Base-by-base conservation (phyloP, 805 yeast species). In the Brettanomyces naardenensis region DNA sequence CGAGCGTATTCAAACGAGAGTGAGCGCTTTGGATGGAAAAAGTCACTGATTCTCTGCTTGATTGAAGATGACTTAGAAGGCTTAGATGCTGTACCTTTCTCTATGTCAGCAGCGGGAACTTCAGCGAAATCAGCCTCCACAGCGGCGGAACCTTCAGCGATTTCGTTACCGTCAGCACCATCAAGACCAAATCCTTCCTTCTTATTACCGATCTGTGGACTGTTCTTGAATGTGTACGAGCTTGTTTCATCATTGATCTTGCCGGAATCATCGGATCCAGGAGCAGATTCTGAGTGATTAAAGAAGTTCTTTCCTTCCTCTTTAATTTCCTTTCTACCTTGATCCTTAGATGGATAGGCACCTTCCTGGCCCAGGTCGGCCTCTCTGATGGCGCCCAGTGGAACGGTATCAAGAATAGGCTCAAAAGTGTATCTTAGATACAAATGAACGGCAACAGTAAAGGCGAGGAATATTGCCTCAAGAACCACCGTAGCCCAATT, bases 401-500 rank as follows among this genome's bases (percentile, higher is more conserved):
- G 94, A 37, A 84, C 86, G 30, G 69, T 61, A 37, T 83, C 87
- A 38, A 77, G 63, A 41, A 82, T 56, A 25, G 86, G 80, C 35
- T 75, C 68, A 57, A 80, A 81, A 44, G 58, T 70, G 58, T 69
- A 57, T 53, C 75, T 76, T 51, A 75, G 64, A 55, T 68, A 79
- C 22, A 82, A 42, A 52, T 82, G 90, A 22, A 71, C 62, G 17
- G 60, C 55, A 21, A 73, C 79, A 11, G 90, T 80, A 31, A 63
- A 72, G n/a, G 55, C 74, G 13, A 80, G 47, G 43, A 70, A 58
- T n/a, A 76, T 68, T 39, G 66, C 80, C 58, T 82, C 89, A 39
- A 84, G 62, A 3, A 67, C 92, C 45, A 82, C 75, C 48, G 80
- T 75, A 18, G 82, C 86, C 90, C 90, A 84, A 46, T 80, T 69